Percentiles rank a stretch among this genome's conserved stretches.
phyloP scores from a whole-genome alignment of 2,329 filamentous ascomycete genomes.

The Aspergillus sergii region DNA sequence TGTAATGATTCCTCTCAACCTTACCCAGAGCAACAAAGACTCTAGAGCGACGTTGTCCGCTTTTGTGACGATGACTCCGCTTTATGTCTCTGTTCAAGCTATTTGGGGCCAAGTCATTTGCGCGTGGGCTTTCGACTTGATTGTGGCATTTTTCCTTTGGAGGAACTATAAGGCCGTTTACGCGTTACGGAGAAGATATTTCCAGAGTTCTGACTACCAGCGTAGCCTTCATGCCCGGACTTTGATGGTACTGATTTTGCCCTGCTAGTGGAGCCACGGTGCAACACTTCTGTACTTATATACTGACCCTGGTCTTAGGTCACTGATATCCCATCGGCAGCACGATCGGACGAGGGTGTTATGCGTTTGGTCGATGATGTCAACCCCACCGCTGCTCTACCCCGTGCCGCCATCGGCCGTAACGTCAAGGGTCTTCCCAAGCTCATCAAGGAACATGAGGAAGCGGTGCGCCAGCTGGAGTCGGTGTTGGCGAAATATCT shows the following conservation, averaged over 20 bases:
- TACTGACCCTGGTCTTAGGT: slow-evolving; percentile 52
- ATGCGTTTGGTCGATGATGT: slow-evolving; percentile 79
- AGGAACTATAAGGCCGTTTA: slow-evolving; percentile 80
- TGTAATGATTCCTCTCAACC: slow-evolving; percentile 81
- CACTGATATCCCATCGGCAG: slow-evolving; percentile 78
- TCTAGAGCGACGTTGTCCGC: slow-evolving; percentile 27
- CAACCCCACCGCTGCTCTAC: slow-evolving; percentile 75
- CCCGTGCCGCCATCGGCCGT: slow-evolving; percentile 79
- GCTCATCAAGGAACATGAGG: slow-evolving; percentile 80
- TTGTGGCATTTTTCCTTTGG: slow-evolving; percentile 82
- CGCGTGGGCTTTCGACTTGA: slow-evolving; percentile 69
- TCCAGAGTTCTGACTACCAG: slow-evolving; percentile 85
- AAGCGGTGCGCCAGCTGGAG: slow-evolving; percentile 80
- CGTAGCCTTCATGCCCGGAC: slow-evolving; percentile 76
- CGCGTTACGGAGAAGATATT: slow-evolving; percentile 73
- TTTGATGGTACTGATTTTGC: slow-evolving; percentile 51
- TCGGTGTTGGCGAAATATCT: slow-evolving; percentile 84
- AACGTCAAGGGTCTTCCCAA: slow-evolving; percentile 90
- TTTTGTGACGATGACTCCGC: slow-evolving; percentile 53
- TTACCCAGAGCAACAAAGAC: slow-evolving; percentile 52
- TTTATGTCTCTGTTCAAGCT: slow-evolving; percentile 49
- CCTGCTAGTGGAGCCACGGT: not conserved
- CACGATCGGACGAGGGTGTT: slow-evolving; percentile 82
- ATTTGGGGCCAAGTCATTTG: slow-evolving; percentile 63
- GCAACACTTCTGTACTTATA: not conserved